phyloP scores from a whole-genome alignment of 257 asterid species.

The Nicotiana sylvestris region DNA sequence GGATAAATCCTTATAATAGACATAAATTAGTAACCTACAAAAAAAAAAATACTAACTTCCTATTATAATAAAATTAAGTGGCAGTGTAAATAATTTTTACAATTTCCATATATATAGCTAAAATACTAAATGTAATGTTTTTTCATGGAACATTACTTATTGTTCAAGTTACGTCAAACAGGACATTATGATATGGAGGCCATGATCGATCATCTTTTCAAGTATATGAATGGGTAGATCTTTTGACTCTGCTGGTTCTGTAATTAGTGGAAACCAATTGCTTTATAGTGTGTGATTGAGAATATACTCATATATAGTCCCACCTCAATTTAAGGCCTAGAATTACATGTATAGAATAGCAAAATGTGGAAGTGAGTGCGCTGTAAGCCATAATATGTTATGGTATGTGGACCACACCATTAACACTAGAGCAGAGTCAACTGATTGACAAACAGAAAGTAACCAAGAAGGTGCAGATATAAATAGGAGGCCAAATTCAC shows the following conservation, averaged over 20 bases:
- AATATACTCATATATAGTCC: neutral
- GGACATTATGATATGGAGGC: neutral
- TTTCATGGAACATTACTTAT: neutral
- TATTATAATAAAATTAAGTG: too few relatives aligned
- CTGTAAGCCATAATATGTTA: neutral
- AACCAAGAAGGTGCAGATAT: neutral
- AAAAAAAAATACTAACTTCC: too few relatives aligned
- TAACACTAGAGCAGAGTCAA: neutral
- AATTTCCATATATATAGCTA: too few relatives aligned
- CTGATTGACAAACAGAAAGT: neutral
- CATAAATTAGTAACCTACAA: too few relatives aligned
- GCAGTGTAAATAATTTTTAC: too few relatives aligned
- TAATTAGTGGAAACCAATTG: constrained; percentile 1
- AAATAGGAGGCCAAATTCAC: constrained; percentile 2
- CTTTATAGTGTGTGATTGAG: neutral
- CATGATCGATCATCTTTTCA: neutral
- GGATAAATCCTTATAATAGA: too few relatives aligned
- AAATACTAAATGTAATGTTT: too few relatives aligned
- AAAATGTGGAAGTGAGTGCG: constrained; percentile 13
- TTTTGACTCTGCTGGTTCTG: neutral
- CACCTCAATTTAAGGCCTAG: neutral
- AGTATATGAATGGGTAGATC: neutral
- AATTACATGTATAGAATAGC: neutral
- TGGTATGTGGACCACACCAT: constrained; percentile 14
- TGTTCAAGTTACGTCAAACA: neutral